Evolutionary conservation across 257 asterid genomes (phyloP), one percentile per base, ranked within the genome.

Genomic region (Primulina huaijiensis): DNA sequence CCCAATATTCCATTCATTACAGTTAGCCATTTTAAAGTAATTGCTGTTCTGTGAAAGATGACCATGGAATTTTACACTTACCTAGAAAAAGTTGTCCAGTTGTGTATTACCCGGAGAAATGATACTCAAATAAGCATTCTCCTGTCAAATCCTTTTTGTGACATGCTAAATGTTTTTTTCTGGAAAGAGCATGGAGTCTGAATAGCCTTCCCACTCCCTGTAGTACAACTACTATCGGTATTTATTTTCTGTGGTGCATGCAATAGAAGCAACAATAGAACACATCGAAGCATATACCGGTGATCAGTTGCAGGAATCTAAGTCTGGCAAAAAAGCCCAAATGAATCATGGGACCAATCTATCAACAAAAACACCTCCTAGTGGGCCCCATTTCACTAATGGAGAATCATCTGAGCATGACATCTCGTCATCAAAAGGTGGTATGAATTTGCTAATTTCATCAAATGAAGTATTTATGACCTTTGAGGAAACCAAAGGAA

Each of bases 191-290:
- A 25, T 20, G 30, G 25, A 19, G 62, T 35, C 43, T 6, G n/a
- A 17, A 30, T 5, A 27, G 65, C 7, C 43, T 30, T 30, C 30
- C 35, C 19, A 27, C 65, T 19, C 21, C 20, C 66, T 30, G 7
- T 17, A 17, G 31, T 35, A 35, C 20, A n/a, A 35, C n/a, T 8
- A 37, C 17, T 58, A 27, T 50, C 6, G 46, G 33, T 43, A 46
- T 60, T 20, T 30, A 25, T 59, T 50, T 52, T 14, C 20, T 52
- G 16, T 64, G 60, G 46, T 74, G 71, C 69, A 71, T 74, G 71
- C 69, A 71, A 80, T 74, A 74, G 82, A 60, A 74, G 64, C 68
- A 65, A 65, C 65, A 33, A 33, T 46, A 57, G 79, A 77, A 60
- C 62, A 70, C 68, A 72, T 73, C 20, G 81, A 77, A 60, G 72